A percentile compares a stretch with the other conserved stretches of the same genome.
Evolutionary conservation across 768 basidiomycete genomes (phyloP).

Genomic region (Galerina marginata): DNA sequence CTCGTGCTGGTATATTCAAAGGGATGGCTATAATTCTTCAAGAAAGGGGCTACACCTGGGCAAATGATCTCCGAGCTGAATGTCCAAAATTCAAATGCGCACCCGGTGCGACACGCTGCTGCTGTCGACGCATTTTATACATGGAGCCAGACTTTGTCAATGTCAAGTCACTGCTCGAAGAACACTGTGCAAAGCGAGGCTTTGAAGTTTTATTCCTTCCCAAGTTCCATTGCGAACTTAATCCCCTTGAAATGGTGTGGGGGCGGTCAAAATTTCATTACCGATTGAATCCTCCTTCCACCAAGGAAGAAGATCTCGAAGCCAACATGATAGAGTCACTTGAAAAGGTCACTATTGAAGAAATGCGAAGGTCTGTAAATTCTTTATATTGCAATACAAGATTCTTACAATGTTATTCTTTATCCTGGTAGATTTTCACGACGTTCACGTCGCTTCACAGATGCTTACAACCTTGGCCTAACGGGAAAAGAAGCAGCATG

Average conservation of each 20-base stretch:
- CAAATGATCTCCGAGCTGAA: slow-evolving; percentile 27
- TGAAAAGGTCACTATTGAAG: neutral
- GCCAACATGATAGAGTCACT: neutral
- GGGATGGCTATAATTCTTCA: slow-evolving; percentile 43
- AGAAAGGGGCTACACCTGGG: slow-evolving; percentile 31
- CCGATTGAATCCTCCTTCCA: neutral
- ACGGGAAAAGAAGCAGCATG: too few relatives aligned
- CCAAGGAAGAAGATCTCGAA: neutral
- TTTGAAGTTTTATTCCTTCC: slow-evolving; percentile 31
- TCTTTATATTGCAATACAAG: too few relatives aligned
- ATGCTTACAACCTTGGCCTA: too few relatives aligned
- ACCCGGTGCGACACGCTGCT: slow-evolving; percentile 29
- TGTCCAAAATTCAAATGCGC: slow-evolving; percentile 38
- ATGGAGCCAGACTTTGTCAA: slow-evolving; percentile 47
- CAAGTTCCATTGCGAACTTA: slow-evolving; percentile 42
- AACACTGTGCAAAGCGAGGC: slow-evolving; percentile 23
- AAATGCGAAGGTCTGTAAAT: neutral
- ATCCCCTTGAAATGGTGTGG: slow-evolving; percentile 41
- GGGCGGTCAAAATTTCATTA: slow-evolving; percentile 25
- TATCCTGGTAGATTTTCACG: too few relatives aligned
- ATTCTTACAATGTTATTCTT: too few relatives aligned
- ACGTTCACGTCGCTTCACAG: neutral
- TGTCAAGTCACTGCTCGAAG: slow-evolving; percentile 38
- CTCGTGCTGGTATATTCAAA: slow-evolving; percentile 37
- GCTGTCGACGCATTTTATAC: slow-evolving; percentile 41